Evolutionary conservation across 345 rosid genomes (phyloP).

Genomic region (Populus ilicifolia): DNA sequence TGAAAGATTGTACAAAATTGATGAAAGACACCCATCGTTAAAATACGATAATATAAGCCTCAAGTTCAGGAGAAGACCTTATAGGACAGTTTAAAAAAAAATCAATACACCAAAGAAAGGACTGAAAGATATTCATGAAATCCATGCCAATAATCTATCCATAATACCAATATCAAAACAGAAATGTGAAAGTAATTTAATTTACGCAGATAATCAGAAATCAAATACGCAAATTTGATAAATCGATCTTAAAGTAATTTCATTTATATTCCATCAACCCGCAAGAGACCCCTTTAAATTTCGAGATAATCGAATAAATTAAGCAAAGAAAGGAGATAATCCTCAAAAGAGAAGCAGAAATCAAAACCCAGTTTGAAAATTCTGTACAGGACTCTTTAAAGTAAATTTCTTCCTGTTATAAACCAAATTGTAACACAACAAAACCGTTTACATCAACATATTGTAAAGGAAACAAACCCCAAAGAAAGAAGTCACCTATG

Average conservation of each 20-base stretch:
- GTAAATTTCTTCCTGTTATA: neutral
- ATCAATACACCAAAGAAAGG: neutral
- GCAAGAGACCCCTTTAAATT: too few relatives aligned
- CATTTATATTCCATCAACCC: neutral
- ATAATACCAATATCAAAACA: neutral
- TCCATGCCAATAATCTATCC: neutral
- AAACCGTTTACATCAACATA: neutral
- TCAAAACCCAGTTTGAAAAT: neutral
- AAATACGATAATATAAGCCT: neutral
- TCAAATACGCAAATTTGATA: neutral
- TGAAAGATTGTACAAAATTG: neutral
- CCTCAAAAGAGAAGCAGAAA: neutral
- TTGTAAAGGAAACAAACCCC: neutral
- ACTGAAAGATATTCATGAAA: neutral
- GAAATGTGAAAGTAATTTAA: neutral
- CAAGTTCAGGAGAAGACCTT: neutral
- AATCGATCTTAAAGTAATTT: neutral
- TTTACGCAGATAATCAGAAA: neutral
- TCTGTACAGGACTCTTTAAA: neutral
- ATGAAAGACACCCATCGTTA: neutral
- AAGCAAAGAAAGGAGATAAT: neutral
- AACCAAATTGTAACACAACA: neutral
- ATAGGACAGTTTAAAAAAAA: too few relatives aligned
- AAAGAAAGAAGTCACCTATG: neutral
- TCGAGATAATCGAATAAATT: too few relatives aligned